Evolutionary conservation across 306 rosid species (phyloP), one percentile per base, ranked within the genome.

Genomic region (Cajanus cajan): DNA sequence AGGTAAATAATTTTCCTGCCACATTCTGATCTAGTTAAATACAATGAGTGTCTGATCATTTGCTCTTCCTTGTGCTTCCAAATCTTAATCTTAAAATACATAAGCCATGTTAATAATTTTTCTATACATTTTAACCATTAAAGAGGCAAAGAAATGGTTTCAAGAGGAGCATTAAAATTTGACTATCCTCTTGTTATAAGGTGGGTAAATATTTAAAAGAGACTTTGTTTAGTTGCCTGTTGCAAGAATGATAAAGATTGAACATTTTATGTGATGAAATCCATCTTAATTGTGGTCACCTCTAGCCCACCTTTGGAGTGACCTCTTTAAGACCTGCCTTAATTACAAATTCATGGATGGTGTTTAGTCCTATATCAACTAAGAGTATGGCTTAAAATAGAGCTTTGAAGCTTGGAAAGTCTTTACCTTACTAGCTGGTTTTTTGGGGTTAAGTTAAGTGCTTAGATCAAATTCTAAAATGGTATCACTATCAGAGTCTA

Each of bases 81-180:
- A n/a, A n/a, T n/a, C n/a, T n/a, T n/a, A 48, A 72, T 39, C 74
- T 80, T 72, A 31, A 63, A 62, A 80, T 63, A 48, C 33, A 47
- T 6, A 68, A 43, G 24, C n/a, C 58, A 31, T 43, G 36, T 19
- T 78, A 14, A 13, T 58, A 6, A 5, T 55, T 4, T 58, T 55
- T 55, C 6, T 11, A 31, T 14, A 31, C 5, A 58, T 58, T 58
- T 57, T 58, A 51, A 58, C 66, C 39, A 2, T 28, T 5, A 2
- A 28, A 25, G 19, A 12, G 37, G 16, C 39, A 8, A 52, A 25
- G 4, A 59, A 28, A 59, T 59, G 11, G 67, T 59, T 59, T 59
- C 21, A 25, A 59, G 19, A 2, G 40, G 21, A 59, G n/a, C 44
- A 33, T 7, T 34, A 43, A 65, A 71, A 34, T 62, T 64, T 22